Evolutionary conservation across 768 basidiomycete species (phyloP).

Genomic region (Glaciozyma antarctica): DNA sequence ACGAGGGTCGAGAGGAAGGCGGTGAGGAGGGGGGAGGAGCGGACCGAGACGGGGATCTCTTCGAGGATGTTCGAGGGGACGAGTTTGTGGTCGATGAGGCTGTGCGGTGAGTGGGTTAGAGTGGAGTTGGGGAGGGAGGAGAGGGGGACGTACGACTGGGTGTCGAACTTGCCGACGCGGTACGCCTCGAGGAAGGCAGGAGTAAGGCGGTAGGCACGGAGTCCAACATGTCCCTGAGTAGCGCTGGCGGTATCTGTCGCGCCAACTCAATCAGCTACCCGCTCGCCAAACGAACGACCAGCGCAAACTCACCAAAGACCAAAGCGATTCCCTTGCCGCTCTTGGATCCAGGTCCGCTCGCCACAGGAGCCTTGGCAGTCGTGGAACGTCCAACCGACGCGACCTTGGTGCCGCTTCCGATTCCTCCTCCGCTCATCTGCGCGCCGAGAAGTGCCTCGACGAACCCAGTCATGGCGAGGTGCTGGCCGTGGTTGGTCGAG

Average conservation of each 20-base stretch:
- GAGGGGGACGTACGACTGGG: slow-evolving; percentile 18
- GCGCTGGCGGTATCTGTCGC: slow-evolving; percentile 24
- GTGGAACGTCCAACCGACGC: slow-evolving; percentile 14
- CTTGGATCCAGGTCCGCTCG: slow-evolving; percentile 20
- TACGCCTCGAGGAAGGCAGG: slow-evolving; percentile 28
- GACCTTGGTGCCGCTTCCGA: slow-evolving; percentile 23
- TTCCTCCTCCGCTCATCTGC: slow-evolving; percentile 28
- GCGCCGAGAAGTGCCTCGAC: slow-evolving; percentile 34
- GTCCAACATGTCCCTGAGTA: slow-evolving; percentile 28
- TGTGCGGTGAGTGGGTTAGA: background rate
- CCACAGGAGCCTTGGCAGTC: slow-evolving; percentile 11
- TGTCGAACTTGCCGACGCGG: slow-evolving; percentile 32
- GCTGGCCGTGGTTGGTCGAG: slow-evolving; percentile 34
- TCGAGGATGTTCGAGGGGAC: slow-evolving; percentile 33
- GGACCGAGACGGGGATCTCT: slow-evolving; percentile 34
- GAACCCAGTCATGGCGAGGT: slow-evolving; percentile 34
- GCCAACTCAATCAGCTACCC: background rate
- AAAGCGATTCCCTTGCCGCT: slow-evolving; percentile 32
- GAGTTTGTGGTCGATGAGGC: slow-evolving; percentile 31
- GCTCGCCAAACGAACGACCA: too few relatives aligned
- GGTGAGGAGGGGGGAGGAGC: slow-evolving; percentile 33
- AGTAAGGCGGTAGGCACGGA: slow-evolving; percentile 31
- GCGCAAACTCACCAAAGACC: slow-evolving; percentile 31
- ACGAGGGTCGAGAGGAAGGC: slow-evolving; percentile 35
- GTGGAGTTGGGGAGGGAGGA: background rate